phyloP scores from a whole-genome alignment of 2,329 filamentous ascomycete species.

The Penicillium sclerotigenum region DNA sequence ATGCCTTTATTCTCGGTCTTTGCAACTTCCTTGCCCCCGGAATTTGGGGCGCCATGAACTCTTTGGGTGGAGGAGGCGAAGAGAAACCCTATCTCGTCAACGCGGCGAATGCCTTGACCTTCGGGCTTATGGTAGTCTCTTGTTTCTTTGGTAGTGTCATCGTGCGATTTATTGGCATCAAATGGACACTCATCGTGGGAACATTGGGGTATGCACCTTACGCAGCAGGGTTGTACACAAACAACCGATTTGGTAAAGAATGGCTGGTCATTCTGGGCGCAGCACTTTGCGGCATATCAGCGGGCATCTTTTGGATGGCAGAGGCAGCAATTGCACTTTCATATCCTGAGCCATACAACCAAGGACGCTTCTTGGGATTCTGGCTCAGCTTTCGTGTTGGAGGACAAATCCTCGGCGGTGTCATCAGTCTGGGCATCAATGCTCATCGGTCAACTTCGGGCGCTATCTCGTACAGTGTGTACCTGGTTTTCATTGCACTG shows the following conservation, averaged over 20 bases:
- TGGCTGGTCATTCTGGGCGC: conserved; percentile 69
- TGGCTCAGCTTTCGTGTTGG: conserved; percentile 63
- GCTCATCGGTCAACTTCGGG: conserved; percentile 56
- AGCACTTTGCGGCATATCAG: conserved; percentile 65
- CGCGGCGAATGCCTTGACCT: conserved; percentile 67
- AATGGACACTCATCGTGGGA: conserved; percentile 67
- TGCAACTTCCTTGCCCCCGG: conserved; percentile 69
- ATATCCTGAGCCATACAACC: conserved; percentile 68
- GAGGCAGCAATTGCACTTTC: conserved; percentile 70
- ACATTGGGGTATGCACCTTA: conserved; percentile 70
- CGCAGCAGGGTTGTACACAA: conserved; percentile 67
- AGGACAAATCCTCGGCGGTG: conserved; percentile 68
- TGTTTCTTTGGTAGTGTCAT: conserved; percentile 64
- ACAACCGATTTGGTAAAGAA: conserved; percentile 66
- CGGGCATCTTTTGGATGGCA: conserved; percentile 72
- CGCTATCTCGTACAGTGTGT: conserved; percentile 67
- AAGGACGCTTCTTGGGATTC: conserved; percentile 62
- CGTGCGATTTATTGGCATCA: conserved; percentile 67
- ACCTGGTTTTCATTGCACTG: conserved; percentile 66
- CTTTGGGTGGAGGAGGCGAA: conserved; percentile 65
- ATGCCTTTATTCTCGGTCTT: conserved; percentile 67
- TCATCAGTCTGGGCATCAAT: conserved; percentile 68
- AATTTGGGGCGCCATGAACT: conserved; percentile 73
- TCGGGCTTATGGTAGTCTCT: conserved; percentile 69
- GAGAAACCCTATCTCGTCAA: conserved; percentile 66